Percentiles rank a stretch among this genome's conserved stretches.
phyloP scores from a whole-genome alignment of 108 stramenopile species.

The Aureococcus anophagefferens region DNA sequence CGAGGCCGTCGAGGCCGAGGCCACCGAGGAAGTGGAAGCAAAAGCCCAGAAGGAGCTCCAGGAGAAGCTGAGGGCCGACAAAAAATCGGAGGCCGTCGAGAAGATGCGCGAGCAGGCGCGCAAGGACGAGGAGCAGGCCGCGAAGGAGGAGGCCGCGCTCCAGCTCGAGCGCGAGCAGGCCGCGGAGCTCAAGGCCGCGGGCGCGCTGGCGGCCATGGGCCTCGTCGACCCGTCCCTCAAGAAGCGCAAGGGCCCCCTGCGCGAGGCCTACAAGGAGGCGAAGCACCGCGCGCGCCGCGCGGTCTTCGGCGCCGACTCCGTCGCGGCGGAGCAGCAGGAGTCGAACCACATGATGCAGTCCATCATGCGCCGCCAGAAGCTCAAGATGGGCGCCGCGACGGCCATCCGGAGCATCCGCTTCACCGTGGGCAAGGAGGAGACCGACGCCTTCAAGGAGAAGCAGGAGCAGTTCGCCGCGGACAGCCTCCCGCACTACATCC shows the following conservation, averaged over 20 bases:
- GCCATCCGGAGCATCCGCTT: constrained; percentile 8
- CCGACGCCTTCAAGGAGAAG: constrained; percentile 1
- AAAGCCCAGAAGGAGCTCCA: not conserved
- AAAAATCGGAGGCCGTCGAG: not conserved
- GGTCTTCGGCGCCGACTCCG: not conserved
- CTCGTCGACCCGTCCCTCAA: not conserved
- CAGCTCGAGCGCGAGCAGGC: not conserved
- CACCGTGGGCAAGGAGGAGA: constrained; percentile 16
- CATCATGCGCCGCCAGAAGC: constrained; percentile 2
- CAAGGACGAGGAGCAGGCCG: not conserved
- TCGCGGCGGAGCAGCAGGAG: not conserved
- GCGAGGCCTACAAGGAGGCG: not conserved
- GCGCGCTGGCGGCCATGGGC: not conserved
- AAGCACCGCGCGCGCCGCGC: not conserved
- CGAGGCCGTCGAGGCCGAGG: constrained; percentile 2
- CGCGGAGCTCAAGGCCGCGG: not conserved
- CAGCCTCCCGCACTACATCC: constrained; percentile 1
- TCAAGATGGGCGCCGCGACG: constrained; percentile 4
- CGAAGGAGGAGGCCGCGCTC: not conserved
- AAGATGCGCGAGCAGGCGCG: not conserved
- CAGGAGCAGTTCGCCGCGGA: not conserved
- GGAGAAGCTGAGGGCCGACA: not conserved
- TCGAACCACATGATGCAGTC: not conserved
- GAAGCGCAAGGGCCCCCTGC: not conserved
- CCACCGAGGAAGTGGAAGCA: not conserved